Evolutionary conservation across 306 rosid genomes (phyloP).

Genomic region (Rubus parviflorus): DNA sequence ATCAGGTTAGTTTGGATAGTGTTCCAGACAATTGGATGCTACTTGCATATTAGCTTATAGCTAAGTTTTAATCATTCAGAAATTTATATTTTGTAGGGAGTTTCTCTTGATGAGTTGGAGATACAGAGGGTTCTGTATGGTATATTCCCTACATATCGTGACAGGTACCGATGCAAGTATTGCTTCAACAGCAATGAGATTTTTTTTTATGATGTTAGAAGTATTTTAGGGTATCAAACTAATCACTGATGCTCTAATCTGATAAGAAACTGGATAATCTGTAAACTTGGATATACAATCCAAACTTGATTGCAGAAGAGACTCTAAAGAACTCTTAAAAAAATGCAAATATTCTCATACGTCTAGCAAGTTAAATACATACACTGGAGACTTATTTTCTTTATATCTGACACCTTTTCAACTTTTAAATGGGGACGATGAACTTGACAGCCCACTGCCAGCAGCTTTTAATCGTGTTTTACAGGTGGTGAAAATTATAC

Average conservation of each 20-base stretch:
- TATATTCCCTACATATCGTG: conserved; percentile 80
- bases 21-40: background rate
- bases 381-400: background rate
- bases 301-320: no score
- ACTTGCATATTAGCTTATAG: background rate
- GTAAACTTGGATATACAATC: background rate
- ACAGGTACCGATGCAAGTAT: conserved; percentile 55
- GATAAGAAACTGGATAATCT: background rate
- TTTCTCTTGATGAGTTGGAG: conserved; percentile 74
- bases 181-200: conserved; percentile 20
- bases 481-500: conserved; percentile 52
- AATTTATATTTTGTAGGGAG: conserved; percentile 51
- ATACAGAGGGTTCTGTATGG: conserved; percentile 80
- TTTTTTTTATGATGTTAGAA: background rate
- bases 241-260: background rate
- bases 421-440: conserved; percentile 30
- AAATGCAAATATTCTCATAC: no score
- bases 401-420: conserved; percentile 26
- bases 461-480: conserved; percentile 80
- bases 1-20: conserved; percentile 57
- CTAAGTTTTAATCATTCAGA: background rate
- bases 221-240: background rate
- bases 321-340: no score
- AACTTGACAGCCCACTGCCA: conserved; percentile 71
- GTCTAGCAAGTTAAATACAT: background rate